Evolutionary conservation across 2,329 filamentous ascomycete species (phyloP).

Genomic region (Colletotrichum tofieldiae): DNA sequence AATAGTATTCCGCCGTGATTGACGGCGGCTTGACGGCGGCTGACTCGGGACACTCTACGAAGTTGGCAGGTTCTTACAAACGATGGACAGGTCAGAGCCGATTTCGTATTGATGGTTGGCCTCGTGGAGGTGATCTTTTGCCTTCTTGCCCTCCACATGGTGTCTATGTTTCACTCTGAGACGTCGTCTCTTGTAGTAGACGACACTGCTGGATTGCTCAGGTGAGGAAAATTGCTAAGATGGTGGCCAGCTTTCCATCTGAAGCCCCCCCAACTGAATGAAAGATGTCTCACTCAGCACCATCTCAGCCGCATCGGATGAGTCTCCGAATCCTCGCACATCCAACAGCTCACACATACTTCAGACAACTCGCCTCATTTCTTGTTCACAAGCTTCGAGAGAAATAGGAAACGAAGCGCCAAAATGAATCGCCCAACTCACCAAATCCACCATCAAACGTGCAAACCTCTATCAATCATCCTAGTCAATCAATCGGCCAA

Average conservation of each 20-base stretch:
- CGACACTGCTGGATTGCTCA: not conserved
- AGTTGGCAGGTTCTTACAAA: not conserved
- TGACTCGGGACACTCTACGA: too few species aligned
- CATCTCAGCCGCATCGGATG: constrained; percentile 13
- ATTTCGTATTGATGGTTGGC: not conserved
- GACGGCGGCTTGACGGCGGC: not conserved
- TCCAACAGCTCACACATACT: not conserved
- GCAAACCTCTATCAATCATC: not conserved
- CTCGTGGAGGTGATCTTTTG: not conserved
- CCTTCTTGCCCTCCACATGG: not conserved
- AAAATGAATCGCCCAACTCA: not conserved
- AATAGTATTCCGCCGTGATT: not conserved
- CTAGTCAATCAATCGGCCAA: not conserved
- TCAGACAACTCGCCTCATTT: not conserved
- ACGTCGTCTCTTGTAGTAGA: not conserved
- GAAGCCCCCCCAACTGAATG: not conserved
- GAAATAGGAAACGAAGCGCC: not conserved
- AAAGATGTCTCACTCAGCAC: constrained; percentile 11
- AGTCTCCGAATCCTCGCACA: constrained; percentile 8
- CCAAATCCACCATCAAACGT: not conserved
- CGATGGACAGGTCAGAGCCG: too few species aligned
- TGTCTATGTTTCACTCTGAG: not conserved
- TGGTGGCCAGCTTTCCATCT: not conserved
- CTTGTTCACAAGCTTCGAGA: not conserved
- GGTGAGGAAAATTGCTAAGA: too few species aligned